Percentiles rank a stretch among this genome's conserved stretches.
These are phyloP conservation scores for Coemansia reversa DNA, from an alignment of 192 early-diverging fungal genomes.

Conservation along the genomic window DNA sequence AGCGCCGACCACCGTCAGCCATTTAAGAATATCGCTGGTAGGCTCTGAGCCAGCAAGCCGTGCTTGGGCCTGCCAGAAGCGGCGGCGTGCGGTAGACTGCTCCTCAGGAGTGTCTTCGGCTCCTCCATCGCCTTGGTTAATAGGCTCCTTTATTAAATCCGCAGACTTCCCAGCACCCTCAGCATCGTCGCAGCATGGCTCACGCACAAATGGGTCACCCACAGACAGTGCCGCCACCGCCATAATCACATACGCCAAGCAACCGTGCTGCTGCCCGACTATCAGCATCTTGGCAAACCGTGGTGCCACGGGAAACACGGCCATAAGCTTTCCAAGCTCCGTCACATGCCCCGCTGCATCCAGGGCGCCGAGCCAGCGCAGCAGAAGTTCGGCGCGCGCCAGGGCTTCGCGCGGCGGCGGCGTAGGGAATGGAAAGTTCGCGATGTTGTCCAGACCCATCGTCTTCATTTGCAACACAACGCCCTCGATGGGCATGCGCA, in stretches of 20 bases:
- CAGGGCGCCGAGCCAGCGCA: conserved; percentile 77
- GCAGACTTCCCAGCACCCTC: conserved; percentile 29
- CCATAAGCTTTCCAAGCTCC: conserved; percentile 81
- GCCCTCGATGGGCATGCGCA: conserved; percentile 92
- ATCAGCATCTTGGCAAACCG: conserved; percentile 81
- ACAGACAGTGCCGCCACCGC: conserved; percentile 91
- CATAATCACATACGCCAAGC: conserved; percentile 85
- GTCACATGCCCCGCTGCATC: conserved; percentile 69
- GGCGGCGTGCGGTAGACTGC: conserved; percentile 56
- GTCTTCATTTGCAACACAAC: conserved; percentile 97
- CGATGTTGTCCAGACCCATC: conserved; percentile 93
- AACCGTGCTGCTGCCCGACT: conserved; percentile 80
- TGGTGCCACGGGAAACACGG: conserved; percentile 88
- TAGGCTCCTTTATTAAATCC: conserved; percentile 18
- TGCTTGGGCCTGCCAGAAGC: conserved; percentile 71
- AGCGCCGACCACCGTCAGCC: conserved; percentile 87
- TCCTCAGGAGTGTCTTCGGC: conserved; percentile 58
- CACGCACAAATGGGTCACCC: conserved; percentile 88
- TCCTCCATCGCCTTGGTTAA: conserved; percentile 51
- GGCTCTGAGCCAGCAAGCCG: conserved; percentile 60
- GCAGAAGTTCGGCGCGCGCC: conserved; percentile 73
- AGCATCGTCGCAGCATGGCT: conserved; percentile 62
- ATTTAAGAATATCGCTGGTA: conserved; percentile 81
- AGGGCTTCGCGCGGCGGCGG: conserved; percentile 77
- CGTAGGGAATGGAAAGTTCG: conserved; percentile 97